Evolutionary conservation across 164 flowering plant genomes (phyloP), one percentile per base, ranked within the genome.

Genomic region (Tinospora cordifolia): DNA sequence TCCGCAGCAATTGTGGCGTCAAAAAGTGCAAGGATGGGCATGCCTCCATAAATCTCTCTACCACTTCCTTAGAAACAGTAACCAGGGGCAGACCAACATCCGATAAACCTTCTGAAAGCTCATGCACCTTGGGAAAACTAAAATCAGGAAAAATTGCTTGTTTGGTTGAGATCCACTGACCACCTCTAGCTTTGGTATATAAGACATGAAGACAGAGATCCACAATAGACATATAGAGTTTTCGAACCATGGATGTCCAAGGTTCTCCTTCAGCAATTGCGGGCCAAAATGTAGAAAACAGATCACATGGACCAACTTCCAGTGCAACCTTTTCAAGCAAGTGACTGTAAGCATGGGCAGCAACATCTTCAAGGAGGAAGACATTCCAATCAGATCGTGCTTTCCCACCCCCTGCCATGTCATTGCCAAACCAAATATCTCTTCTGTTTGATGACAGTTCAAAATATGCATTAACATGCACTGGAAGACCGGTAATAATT

Each of bases 391-490:
- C 98, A 14, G 98, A 90, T 21, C 98, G 93, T 71, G 76, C 83
- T 76, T 89, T 91, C 47, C 98, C 98, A 76, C 91, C 96, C 73
- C 98, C 98, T 27, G 93, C 85, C 98, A 94, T 94, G 87, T 94
- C 98, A 84, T 84, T 87, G 25, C 98, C 97, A 82, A 90, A 91
- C 98, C 97, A 94, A 73, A 94, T 91, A 77, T 94, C 98, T 79
- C 98, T 88, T 62, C 98, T 75, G 73, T 94, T 94, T 49, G 98
- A 94, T 74, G 98, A 91, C 83, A 94, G 75, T 72, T 94, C 97
- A 83, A 94, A 94, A 79, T 89, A 94, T 51, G 96, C 93, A 88
- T 94, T 94, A 26, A 94, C 81, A 82, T 94, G 98, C 44, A 80
- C 83, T 41, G 97, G 95, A 72, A 94, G 93, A 75, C 96, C 91